phyloP scores from a whole-genome alignment of 176 grass and related monocot species.

The Puya raimondii region DNA sequence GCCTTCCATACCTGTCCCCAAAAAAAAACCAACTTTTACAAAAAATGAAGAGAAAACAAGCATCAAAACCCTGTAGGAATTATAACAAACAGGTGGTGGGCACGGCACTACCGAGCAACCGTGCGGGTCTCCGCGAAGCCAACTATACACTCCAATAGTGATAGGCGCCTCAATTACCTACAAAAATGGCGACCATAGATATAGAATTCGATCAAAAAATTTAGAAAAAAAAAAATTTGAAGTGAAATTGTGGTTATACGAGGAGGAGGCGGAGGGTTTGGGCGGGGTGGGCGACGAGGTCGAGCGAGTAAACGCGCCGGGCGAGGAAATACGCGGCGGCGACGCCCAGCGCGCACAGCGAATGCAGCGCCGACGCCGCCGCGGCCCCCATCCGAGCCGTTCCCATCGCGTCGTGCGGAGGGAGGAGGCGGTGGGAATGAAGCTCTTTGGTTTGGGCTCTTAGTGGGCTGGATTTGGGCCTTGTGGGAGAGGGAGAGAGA shows the following conservation, averaged over 20 bases:
- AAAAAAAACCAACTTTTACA: constrained; percentile 7
- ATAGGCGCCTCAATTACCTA: constrained; percentile 62
- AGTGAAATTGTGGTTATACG: constrained; percentile 14
- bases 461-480: no score
- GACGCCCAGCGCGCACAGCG: constrained; percentile 41
- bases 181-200: not conserved
- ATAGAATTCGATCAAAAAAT: no score
- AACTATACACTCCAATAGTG: constrained; percentile 59
- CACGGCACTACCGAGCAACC: constrained; percentile 40
- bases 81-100: constrained; percentile 7
- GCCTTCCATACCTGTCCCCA: constrained; percentile 53
- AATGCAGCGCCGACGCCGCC: constrained; percentile 22
- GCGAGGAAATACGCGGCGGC: constrained; percentile 25
- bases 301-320: constrained; percentile 6
- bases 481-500: no score
- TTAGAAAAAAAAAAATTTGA: not conserved
- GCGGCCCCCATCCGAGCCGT: constrained; percentile 27
- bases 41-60: not conserved
- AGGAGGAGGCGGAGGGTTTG: constrained; percentile 52
- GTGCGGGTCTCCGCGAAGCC: constrained; percentile 38
- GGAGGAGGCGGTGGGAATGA: not conserved
- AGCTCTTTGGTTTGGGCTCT: no score
- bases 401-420: constrained; percentile 8
- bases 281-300: constrained; percentile 44
- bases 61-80: not conserved